Evolutionary conservation across 108 stramenopile genomes (phyloP).

Genomic region (Cyclotella cryptica): DNA sequence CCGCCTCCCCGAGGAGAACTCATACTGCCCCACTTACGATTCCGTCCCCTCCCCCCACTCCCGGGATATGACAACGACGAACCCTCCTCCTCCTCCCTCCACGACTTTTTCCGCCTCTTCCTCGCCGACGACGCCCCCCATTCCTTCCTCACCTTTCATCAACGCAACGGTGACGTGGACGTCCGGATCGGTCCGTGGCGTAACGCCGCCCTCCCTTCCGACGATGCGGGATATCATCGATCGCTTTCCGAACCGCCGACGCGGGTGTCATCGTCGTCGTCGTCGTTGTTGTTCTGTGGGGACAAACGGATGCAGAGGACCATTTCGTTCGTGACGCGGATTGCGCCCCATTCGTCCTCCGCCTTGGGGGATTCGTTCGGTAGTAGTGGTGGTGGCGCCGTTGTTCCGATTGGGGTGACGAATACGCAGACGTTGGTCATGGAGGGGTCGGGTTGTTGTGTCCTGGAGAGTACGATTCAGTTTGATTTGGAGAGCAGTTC

Average conservation of each 20-base stretch:
- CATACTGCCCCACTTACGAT: conserved; percentile 44
- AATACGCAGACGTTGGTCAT: conserved; percentile 12
- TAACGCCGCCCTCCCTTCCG: neutral
- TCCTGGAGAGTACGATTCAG: neutral
- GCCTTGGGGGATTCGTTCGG: neutral
- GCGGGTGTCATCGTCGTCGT: neutral
- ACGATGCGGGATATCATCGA: neutral
- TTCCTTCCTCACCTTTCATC: conserved; percentile 67
- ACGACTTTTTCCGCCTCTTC: conserved; percentile 65
- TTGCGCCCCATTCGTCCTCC: conserved; percentile 28
- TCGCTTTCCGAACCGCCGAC: neutral
- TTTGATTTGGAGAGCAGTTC: conserved; percentile 12
- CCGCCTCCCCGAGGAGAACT: neutral
- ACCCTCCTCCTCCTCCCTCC: conserved; percentile 58
- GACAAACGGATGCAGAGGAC: conserved; percentile 21
- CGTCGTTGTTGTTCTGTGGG: neutral
- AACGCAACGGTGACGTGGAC: conserved; percentile 43
- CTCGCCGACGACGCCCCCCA: conserved; percentile 72
- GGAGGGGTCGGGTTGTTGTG: neutral
- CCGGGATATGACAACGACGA: no score
- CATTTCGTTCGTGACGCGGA: conserved; percentile 32
- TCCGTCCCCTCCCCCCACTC: conserved; percentile 30
- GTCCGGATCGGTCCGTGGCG: conserved; percentile 37
- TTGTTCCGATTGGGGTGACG: conserved; percentile 15
- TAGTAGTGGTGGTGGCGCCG: neutral